Conservation (phyloP, 2,329 filamentous ascomycete genomes). For the Phialophora verrucosa region DNA sequence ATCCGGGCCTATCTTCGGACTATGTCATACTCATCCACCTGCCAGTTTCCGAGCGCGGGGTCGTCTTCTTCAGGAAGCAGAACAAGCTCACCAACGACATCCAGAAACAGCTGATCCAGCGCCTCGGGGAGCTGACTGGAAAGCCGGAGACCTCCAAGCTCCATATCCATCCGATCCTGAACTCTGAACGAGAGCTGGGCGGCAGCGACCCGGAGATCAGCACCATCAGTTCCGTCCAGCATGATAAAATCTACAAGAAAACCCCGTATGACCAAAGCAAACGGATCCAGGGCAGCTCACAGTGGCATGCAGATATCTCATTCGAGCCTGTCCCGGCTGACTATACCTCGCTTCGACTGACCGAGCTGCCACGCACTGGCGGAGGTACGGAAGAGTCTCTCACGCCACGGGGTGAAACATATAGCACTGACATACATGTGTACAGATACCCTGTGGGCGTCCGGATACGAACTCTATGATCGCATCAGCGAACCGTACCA, state of each 20-base stretch:
- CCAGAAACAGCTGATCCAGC: conserved; percentile 68
- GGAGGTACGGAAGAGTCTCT: conserved; percentile 21
- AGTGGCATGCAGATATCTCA: conserved; percentile 66
- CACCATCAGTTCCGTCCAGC: conserved; percentile 65
- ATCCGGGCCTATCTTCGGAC: conserved; percentile 17
- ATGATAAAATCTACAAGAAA: conserved; percentile 55
- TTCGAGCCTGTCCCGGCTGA: conserved; percentile 70
- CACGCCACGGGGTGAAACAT: too few species aligned
- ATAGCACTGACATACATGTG: not conserved
- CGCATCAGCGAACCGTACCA: conserved; percentile 60
- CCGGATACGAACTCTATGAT: conserved; percentile 71
- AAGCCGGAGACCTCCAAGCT: conserved; percentile 63
- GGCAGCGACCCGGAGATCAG: conserved; percentile 65
- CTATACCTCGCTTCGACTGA: conserved; percentile 66
- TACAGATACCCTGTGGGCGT: conserved; percentile 68
- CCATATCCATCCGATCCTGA: conserved; percentile 66
- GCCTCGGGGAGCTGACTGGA: conserved; percentile 65
- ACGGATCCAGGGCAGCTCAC: conserved; percentile 42
- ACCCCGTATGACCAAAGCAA: conserved; percentile 46
- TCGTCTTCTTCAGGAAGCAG: conserved; percentile 69
- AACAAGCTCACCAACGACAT: conserved; percentile 65
- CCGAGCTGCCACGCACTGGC: conserved; percentile 61
- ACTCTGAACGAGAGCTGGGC: conserved; percentile 61
- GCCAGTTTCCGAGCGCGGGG: conserved; percentile 58
- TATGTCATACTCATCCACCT: not conserved